Percentiles rank a stretch among this genome's conserved stretches.
Evolutionary conservation across 2,329 filamentous ascomycete genomes (phyloP).

Genomic region (Colletotrichum higginsianum): DNA sequence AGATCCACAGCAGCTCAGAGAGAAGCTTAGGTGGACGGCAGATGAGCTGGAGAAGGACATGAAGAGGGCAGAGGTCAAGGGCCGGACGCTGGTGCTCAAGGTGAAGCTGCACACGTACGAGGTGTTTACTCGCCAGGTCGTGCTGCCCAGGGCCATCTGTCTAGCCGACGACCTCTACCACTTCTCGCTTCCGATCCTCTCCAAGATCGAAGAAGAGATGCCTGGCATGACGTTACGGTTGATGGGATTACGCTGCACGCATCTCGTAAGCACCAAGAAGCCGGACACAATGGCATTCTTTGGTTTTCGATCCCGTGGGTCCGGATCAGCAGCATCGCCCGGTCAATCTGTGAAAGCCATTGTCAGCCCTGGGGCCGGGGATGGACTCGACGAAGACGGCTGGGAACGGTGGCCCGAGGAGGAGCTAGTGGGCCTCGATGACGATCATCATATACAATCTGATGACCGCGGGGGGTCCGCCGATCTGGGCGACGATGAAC

Average conservation of each 20-base stretch:
- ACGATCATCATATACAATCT: constrained; percentile 29
- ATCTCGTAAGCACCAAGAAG: constrained; percentile 89
- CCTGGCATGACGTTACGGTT: constrained; percentile 84
- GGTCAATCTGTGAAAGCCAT: constrained; percentile 39
- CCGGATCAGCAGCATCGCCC: constrained; percentile 36
- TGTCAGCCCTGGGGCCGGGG: constrained; percentile 55
- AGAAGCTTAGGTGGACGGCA: constrained; percentile 85
- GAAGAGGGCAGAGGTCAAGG: constrained; percentile 84
- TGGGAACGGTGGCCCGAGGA: constrained; percentile 81
- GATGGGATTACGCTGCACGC: constrained; percentile 90
- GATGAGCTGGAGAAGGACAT: constrained; percentile 91
- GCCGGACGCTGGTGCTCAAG: constrained; percentile 92
- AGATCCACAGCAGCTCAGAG: constrained; percentile 76
- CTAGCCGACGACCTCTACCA: constrained; percentile 87
- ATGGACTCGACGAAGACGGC: constrained; percentile 58
- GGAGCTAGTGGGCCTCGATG: constrained; percentile 60
- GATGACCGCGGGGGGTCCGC: constrained; percentile 66
- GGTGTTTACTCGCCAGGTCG: constrained; percentile 86
- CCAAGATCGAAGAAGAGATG: constrained; percentile 87
- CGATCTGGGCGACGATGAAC: constrained; percentile 68
- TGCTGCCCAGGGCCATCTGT: constrained; percentile 79
- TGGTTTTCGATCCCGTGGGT: constrained; percentile 66
- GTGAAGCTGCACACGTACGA: constrained; percentile 96
- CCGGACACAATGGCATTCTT: constrained; percentile 85
- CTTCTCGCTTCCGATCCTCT: constrained; percentile 84